phyloP scores from a whole-genome alignment of 495 filamentous ascomycete species.

The Aspergillus homomorphus region DNA sequence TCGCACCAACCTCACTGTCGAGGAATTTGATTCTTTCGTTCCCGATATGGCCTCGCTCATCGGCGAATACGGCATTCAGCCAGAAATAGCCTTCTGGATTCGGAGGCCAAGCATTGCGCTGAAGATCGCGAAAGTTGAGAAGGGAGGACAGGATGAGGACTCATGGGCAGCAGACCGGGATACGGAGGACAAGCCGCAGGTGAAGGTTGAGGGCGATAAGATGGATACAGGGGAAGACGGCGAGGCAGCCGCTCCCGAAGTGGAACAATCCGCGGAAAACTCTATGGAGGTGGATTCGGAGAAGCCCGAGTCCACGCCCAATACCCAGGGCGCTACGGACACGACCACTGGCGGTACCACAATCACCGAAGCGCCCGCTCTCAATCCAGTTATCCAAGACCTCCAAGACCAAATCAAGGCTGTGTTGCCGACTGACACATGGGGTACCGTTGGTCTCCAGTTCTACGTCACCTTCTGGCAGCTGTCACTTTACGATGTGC shows the following conservation, averaged over 20 bases:
- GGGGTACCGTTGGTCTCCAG: slow-evolving; percentile 63
- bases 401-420: slow-evolving; percentile 66
- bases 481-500: slow-evolving; percentile 74
- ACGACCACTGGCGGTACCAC: slow-evolving; percentile 9
- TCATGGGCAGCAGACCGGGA: slow-evolving; percentile 17
- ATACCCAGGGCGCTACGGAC: slow-evolving; percentile 11
- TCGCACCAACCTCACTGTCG: slow-evolving; percentile 68
- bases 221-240: slow-evolving; percentile 36
- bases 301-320: slow-evolving; percentile 13
- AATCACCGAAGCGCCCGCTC: slow-evolving; percentile 38
- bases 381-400: slow-evolving; percentile 72
- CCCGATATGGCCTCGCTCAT: slow-evolving; percentile 72
- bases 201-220: slow-evolving; percentile 28
- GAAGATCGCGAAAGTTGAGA: slow-evolving; percentile 50
- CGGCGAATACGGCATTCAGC: slow-evolving; percentile 74
- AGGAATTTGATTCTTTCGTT: slow-evolving; percentile 78
- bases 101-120: slow-evolving; percentile 63
- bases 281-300: slow-evolving; percentile 42
- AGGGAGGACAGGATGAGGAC: slow-evolving; percentile 23
- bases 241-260: slow-evolving; percentile 17
- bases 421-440: slow-evolving; percentile 59
- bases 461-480: slow-evolving; percentile 96
- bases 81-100: slow-evolving; percentile 85
- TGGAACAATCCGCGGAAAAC: slow-evolving; percentile 15
- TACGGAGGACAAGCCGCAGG: slow-evolving; percentile 20